phyloP scores from a whole-genome alignment of 192 early-diverging fungal genomes.

The Linnemannia elongata region DNA sequence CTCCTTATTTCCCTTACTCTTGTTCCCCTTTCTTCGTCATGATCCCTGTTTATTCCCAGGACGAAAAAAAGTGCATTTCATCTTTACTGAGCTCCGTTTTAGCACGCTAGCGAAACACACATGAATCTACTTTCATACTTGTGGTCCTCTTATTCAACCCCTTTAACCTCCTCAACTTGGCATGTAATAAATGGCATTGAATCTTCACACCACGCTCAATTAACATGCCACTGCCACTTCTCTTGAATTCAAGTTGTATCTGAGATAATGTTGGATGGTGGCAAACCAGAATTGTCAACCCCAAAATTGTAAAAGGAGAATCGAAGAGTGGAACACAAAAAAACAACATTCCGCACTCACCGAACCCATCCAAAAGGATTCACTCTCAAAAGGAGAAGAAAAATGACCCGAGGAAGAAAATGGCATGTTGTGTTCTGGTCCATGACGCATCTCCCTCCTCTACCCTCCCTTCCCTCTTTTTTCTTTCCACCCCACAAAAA shows the following conservation, averaged over 20 bases:
- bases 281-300: neutral
- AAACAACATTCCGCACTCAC: conserved; percentile 1
- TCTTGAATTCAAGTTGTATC: too few relatives aligned
- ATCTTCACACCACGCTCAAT: neutral
- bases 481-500: neutral
- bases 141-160: neutral
- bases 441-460: neutral
- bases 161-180: neutral
- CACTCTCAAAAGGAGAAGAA: neutral
- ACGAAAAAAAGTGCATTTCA: neutral
- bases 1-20: neutral
- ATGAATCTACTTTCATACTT: neutral
- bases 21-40: neutral
- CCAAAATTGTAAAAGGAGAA: neutral
- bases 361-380: neutral
- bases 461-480: too few relatives aligned
- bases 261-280: neutral
- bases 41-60: conserved; percentile 7
- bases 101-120: neutral
- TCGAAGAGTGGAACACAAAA: neutral
- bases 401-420: neutral
- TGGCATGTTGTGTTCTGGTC: neutral
- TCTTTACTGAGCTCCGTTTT: neutral
- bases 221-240: too few relatives aligned
- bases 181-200: neutral